Evolutionary conservation across 768 basidiomycete genomes (phyloP).

Genomic region (Piloderma croceum): DNA sequence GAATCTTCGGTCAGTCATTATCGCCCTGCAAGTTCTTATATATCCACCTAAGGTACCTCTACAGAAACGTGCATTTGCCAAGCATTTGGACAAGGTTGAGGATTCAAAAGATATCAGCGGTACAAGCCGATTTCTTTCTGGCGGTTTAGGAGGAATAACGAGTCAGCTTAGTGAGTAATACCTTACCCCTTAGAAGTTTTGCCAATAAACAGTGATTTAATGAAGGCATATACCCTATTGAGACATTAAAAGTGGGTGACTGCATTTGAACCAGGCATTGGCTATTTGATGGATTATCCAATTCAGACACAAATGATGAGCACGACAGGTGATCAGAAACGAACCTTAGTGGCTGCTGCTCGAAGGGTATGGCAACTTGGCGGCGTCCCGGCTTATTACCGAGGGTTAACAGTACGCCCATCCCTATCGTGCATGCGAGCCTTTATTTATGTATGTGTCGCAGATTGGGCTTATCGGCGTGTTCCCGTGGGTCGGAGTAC

Average conservation of each 20-base stretch:
- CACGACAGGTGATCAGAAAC: conserved; percentile 54
- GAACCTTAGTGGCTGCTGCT: conserved; percentile 56
- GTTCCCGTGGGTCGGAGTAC: conserved; percentile 92
- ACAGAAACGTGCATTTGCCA: conserved; percentile 92
- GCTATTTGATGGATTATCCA: conserved; percentile 2
- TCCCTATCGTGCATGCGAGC: conserved; percentile 7
- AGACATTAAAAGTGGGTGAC: conserved; percentile 77
- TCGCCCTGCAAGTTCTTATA: conserved; percentile 7
- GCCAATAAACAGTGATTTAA: too few species aligned
- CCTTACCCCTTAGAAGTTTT: too few species aligned
- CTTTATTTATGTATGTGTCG: conserved; percentile 12
- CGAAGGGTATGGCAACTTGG: conserved; percentile 75
- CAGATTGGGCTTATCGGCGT: conserved; percentile 94
- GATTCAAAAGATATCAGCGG: conserved; percentile 88
- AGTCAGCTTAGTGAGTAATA: conserved; percentile 93
- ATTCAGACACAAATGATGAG: conserved; percentile 99
- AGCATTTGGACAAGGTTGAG: conserved; percentile 86
- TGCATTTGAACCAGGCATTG: conserved; percentile 2
- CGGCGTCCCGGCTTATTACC: conserved; percentile 80
- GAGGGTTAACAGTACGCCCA: conserved; percentile 75
- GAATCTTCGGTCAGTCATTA: conserved; percentile 74
- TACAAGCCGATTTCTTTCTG: conserved; percentile 87
- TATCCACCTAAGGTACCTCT: conserved; percentile 11
- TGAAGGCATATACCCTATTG: conserved; percentile 91
- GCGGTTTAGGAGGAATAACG: conserved; percentile 91